Conservation (phyloP, 768 basidiomycete genomes). For the Amanita muscaria region DNA sequence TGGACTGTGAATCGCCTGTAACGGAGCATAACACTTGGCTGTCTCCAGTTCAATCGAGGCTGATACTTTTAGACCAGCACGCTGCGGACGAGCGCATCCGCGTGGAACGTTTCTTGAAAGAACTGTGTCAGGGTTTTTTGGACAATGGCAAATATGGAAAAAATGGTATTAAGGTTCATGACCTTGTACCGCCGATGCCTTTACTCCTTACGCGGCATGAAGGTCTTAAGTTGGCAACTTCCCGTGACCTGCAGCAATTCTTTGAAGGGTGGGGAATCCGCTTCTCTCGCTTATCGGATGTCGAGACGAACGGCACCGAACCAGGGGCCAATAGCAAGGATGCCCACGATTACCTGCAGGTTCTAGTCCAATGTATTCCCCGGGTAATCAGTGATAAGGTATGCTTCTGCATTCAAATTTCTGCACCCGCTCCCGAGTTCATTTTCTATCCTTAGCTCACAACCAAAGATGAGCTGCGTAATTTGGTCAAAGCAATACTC, state of each 20-base stretch:
- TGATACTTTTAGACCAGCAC: slow-evolving; percentile 92
- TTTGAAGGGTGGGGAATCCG: slow-evolving; percentile 66
- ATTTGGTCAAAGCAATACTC: slow-evolving; percentile 67
- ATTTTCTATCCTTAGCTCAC: slow-evolving; percentile 38
- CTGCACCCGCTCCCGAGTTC: slow-evolving; percentile 11
- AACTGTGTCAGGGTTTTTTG: slow-evolving; percentile 66
- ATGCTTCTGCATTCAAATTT: slow-evolving; percentile 24
- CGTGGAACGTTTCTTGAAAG: slow-evolving; percentile 73
- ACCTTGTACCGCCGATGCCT: slow-evolving; percentile 45
- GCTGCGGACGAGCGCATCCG: slow-evolving; percentile 96
- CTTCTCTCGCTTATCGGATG: slow-evolving; percentile 32
- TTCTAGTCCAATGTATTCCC: slow-evolving; percentile 56
- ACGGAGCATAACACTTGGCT: slow-evolving; percentile 6
- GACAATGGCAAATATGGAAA: slow-evolving; percentile 25
- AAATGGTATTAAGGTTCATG: slow-evolving; percentile 28
- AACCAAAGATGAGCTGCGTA: slow-evolving; percentile 61
- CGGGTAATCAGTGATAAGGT: slow-evolving; percentile 70
- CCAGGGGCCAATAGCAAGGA: slow-evolving; percentile 21
- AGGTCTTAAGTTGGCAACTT: slow-evolving; percentile 37
- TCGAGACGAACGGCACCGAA: slow-evolving; percentile 11
- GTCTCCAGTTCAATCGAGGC: slow-evolving; percentile 19
- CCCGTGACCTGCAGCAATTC: slow-evolving; percentile 31
- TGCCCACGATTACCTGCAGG: slow-evolving; percentile 48
- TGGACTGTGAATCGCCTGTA: slow-evolving; percentile 12
- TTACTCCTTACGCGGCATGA: slow-evolving; percentile 65